phyloP scores from a whole-genome alignment of 2,329 filamentous ascomycete species.

The Penicillium sp. region DNA sequence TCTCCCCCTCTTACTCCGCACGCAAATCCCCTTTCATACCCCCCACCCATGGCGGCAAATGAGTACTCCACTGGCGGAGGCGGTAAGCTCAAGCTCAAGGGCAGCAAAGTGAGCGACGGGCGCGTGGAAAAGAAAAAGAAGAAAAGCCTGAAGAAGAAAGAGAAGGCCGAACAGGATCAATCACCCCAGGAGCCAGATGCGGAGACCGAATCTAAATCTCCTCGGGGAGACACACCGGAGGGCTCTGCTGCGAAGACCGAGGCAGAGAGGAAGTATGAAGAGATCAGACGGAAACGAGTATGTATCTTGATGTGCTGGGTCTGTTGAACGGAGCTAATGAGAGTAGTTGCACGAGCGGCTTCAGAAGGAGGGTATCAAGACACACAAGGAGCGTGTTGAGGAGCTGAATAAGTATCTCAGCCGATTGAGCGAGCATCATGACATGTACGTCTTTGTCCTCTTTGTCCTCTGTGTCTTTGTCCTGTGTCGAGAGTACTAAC shows the following conservation, averaged over 20 bases:
- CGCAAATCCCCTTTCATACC: conserved; percentile 2
- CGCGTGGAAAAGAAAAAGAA: conserved; percentile 47
- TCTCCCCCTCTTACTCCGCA: conserved; percentile 20
- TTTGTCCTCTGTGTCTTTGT: neutral
- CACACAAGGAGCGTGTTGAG: conserved; percentile 93
- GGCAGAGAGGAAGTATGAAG: conserved; percentile 74
- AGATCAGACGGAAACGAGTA: conserved; percentile 74
- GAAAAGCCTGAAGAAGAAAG: conserved; percentile 43
- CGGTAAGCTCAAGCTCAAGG: conserved; percentile 82
- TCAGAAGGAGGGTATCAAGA: conserved; percentile 82
- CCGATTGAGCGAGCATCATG: conserved; percentile 90
- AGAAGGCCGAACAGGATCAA: conserved; percentile 17
- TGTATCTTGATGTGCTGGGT: conserved; percentile 31
- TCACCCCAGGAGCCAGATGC: conserved; percentile 12
- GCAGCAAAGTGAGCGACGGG: conserved; percentile 57
- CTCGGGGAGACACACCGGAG: neutral
- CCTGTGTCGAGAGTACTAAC: conserved; percentile 10
- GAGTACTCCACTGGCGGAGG: conserved; percentile 66
- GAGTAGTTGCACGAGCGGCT: conserved; percentile 72
- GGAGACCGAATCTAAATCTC: conserved; percentile 1
- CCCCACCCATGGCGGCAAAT: conserved; percentile 41
- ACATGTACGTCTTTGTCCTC: conserved; percentile 61
- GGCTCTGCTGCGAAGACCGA: conserved; percentile 64
- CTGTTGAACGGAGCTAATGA: neutral
- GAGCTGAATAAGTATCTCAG: conserved; percentile 92